Conservation (phyloP, 2,329 filamentous ascomycete genomes). For the Podosphaera xanthii region DNA sequence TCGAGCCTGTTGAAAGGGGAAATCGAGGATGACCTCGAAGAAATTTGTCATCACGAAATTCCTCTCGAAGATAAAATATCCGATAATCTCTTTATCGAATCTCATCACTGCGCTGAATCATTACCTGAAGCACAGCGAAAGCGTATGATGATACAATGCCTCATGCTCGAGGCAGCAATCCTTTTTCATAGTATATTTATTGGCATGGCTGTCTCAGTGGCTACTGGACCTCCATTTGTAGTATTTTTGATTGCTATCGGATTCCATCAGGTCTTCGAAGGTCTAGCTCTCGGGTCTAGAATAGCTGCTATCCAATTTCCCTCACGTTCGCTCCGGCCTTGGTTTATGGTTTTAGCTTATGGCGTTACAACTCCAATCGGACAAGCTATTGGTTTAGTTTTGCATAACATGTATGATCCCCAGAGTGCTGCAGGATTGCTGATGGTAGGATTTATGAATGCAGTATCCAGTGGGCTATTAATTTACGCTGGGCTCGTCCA, state of each 20-base stretch:
- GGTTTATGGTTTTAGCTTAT: conserved; percentile 61
- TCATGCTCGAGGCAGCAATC: conserved; percentile 63
- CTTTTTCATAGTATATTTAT: conserved; percentile 74
- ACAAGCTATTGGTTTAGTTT: conserved; percentile 56
- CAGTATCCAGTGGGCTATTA: conserved; percentile 57
- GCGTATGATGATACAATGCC: conserved; percentile 50
- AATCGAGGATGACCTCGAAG: conserved; percentile 27
- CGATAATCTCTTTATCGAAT: conserved; percentile 4
- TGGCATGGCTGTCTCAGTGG: conserved; percentile 65
- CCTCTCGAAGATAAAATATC: conserved; percentile 9
- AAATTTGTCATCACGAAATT: conserved; percentile 26
- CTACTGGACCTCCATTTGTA: conserved; percentile 55
- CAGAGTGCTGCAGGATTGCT: conserved; percentile 51
- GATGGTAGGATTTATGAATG: conserved; percentile 74
- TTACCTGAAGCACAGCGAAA: conserved; percentile 31
- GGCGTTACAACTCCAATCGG: conserved; percentile 60
- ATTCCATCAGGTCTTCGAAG: conserved; percentile 78
- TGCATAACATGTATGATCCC: conserved; percentile 64
- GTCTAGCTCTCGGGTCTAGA: conserved; percentile 61
- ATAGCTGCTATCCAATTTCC: conserved; percentile 70
- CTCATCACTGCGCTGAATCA: conserved; percentile 13
- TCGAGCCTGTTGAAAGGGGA: conserved; percentile 10
- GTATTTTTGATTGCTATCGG: conserved; percentile 61
- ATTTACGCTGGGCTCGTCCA: conserved; percentile 70
- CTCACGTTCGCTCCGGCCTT: conserved; percentile 45